These are phyloP conservation scores for Suillus placidus DNA, from an alignment of 768 basidiomycete genomes.

Conservation along the genomic window DNA sequence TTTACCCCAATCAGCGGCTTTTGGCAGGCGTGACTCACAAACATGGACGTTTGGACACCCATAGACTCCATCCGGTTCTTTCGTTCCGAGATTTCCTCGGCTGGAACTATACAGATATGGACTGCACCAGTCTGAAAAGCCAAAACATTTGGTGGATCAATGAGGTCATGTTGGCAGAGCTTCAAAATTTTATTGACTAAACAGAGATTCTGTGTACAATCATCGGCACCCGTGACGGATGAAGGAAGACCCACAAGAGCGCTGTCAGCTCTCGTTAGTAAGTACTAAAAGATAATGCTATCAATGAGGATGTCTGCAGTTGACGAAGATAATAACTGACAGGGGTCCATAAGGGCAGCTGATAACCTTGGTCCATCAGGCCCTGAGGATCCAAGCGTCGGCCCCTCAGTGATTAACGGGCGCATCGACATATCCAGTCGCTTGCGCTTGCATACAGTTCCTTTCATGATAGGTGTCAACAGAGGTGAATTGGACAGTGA, in stretches of 20 bases:
- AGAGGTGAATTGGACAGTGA: too few species aligned
- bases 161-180: conserved; percentile 58
- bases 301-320: not conserved
- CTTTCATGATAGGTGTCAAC: conserved; percentile 33
- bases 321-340: conserved; percentile 18
- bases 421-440: conserved; percentile 43
- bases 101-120: not conserved
- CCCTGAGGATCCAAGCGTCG: conserved; percentile 40
- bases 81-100: not conserved
- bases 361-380: conserved; percentile 20
- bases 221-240: conserved; percentile 33
- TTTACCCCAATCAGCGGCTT: not conserved
- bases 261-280: conserved; percentile 57
- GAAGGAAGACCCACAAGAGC: not conserved
- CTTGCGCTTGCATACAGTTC: conserved; percentile 36
- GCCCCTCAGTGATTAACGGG: conserved; percentile 52
- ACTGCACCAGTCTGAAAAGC: conserved; percentile 71
- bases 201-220: conserved; percentile 52
- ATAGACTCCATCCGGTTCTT: not conserved
- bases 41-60: not conserved
- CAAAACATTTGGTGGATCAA: conserved; percentile 72
- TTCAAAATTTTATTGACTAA: conserved; percentile 46
- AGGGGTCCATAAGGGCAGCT: conserved; percentile 28
- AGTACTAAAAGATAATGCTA: conserved; percentile 46
- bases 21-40: not conserved